Evolutionary conservation across 2,329 filamentous ascomycete species (phyloP), one percentile per base, ranked within the genome.

Genomic region (Fusarium sp.): DNA sequence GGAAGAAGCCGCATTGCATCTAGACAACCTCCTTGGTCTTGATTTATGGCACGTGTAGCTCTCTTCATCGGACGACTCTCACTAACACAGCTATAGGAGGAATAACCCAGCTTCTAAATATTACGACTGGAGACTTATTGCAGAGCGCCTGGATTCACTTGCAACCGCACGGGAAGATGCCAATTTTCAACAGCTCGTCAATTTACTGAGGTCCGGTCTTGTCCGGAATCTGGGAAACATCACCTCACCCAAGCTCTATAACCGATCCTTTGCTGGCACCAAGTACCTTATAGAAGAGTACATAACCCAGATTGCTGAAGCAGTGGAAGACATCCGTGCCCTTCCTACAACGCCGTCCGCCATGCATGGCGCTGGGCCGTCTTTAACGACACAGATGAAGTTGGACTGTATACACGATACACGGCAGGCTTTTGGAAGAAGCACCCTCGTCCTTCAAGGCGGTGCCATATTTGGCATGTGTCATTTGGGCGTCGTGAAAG

Each of bases 231-330:
- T 97, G n/a, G 94, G 93, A 60, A 97, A 97, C 77, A 97, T 97
- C 72, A 93, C 92, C 1, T 88, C 91, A 2, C 89, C 92, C 3
- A 89, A 89, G 67, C 83, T 97, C 2, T 97, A 94, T 81, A 94
- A 94, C 73, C 87, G 91, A 60, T 91, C 93, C 13, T 96, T 96
- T 76, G 91, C 92, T 2, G 94, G 94, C 16, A 97, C 94, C 1
- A 97, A 97, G 77, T 87, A 92, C 54, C 82, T 97, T 47, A 97
- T 97, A 65, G 94, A 97, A 76, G 92, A 97, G 78, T 97, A 97
- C 76, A 90, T 97, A 65, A 89, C 90, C 1, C 90, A 95, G 75
- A 90, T 97, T 36, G 91, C 91, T n/a, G 87, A 91, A 61, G 91
- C 92, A 3, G 88, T 97, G 55, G 88, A 92, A 64, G 90, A 94